Evolutionary conservation across 23 red algal species (phyloP).

Genomic region (Cyanidiococcus yangmingshanensis): DNA sequence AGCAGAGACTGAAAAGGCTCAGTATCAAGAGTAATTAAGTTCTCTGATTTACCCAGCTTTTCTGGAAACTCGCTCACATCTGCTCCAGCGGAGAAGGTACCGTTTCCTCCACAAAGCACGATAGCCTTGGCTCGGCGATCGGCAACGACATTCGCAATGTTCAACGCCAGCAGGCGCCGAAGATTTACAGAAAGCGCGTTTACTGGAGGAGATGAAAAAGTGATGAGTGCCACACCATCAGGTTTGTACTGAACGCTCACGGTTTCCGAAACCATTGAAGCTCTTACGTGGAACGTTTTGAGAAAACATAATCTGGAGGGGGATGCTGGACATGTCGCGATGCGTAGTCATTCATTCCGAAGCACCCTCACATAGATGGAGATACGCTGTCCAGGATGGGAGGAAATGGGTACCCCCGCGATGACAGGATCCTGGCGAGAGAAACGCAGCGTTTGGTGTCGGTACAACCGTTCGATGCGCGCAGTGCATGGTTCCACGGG

Average conservation of each 20-base stretch:
- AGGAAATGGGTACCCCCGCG: no score
- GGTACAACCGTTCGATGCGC: no score
- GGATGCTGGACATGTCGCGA: no score
- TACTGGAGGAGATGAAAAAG: constrained; percentile 65
- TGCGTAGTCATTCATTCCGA: no score
- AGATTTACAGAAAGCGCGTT: constrained; percentile 69
- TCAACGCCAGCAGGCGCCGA: constrained; percentile 32
- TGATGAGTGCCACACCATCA: constrained; percentile 50
- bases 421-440: no score
- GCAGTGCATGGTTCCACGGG: no score
- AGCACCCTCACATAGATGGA: no score
- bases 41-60: constrained; percentile 19
- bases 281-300: no score
- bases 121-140: constrained; percentile 21
- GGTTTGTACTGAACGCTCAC: not conserved
- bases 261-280: not conserved
- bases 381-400: no score
- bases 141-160: constrained; percentile 30
- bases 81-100: constrained; percentile 87
- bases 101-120: constrained; percentile 29
- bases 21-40: constrained; percentile 14
- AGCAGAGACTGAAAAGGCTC: constrained; percentile 43
- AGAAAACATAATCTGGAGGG: no score
- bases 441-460: no score
- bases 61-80: constrained; percentile 83